Base-by-base conservation (phyloP, 345 rosid species). In the Garcia nutans region DNA sequence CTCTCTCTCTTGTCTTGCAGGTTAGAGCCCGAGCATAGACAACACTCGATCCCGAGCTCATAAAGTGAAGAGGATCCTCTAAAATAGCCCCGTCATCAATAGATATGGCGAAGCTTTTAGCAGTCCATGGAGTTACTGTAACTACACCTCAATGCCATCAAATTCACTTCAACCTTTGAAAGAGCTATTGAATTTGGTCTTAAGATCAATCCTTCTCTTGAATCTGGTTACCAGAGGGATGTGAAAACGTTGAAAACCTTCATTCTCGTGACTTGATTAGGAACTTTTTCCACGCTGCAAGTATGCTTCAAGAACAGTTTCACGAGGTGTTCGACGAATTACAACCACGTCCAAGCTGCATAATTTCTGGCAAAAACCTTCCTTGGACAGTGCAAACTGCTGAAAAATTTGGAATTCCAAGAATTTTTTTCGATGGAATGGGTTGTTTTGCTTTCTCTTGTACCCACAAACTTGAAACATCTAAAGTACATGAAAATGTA, bases 381-480 rank as follows among this genome's bases (percentile, higher is more conserved):
- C 71, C 85, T 0, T 88, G 87, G 90, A 85, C 92, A 0, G 79
- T 59, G 22, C 2, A 78, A 1, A 76, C 82, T 2, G 85, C 92
- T 8, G 11, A 0, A 16, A 81, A 78, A 70, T 70, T 84, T 3
- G 52, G 71, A 33, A 77, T 87, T 65, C 89, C 89, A 0, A 79
- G 86, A 58, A 72, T 85, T 3, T 63, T 81, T 13, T 88, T 88
- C 33, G 84, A 87, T 22, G 90, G 84, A 7, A 82, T 78, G 80
- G 76, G 78, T 15, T 86, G 89, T 62, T 86, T 88, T 76, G 20
- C 78, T 31, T 71, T 31, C 24, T 52, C 42, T 0, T 84, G 85
- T 24, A 54, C 68, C 2, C 82, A 74, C 64, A 80, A 81, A 20
- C 42, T 86, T 28, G 68, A 73, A 24, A 71, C 42, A 0, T 77